These are phyloP conservation scores for Deinandra increscens DNA, from an alignment of 129 eudicot genomes.

Conservation along the genomic window DNA sequence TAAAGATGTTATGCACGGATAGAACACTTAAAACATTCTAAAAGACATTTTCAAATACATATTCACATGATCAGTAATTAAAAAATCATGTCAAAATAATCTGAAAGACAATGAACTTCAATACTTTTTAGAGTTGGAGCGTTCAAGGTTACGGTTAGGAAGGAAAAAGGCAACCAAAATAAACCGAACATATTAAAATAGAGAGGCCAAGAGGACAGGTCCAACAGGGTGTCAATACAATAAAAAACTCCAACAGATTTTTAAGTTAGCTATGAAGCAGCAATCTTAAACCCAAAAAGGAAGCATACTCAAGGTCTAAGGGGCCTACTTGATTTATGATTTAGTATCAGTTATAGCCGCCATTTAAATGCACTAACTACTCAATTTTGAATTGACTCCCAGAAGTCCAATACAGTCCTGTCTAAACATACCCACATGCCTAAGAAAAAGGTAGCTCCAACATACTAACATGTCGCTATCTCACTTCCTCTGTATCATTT, in stretches of 20 bases:
- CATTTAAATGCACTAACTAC: conserved; percentile 1
- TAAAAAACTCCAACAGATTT: neutral
- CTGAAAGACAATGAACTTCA: neutral
- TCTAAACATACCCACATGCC: neutral
- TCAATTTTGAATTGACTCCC: neutral
- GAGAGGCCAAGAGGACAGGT: neutral
- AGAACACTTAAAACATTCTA: neutral
- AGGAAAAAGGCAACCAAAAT: neutral
- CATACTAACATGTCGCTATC: conserved; percentile 3
- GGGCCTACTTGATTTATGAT: conserved; percentile 20
- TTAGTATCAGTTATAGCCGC: neutral
- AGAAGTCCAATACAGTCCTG: neutral
- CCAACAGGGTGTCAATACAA: neutral
- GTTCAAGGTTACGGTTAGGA: neutral
- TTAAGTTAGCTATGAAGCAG: neutral
- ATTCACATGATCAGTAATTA: neutral
- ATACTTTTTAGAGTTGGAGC: neutral
- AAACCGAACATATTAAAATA: neutral
- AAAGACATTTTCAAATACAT: neutral
- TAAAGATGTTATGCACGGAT: neutral
- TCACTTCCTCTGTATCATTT: conserved; percentile 19
- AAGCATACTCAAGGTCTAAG: conserved; percentile 18
- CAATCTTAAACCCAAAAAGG: conserved; percentile 12
- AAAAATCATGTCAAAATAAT: neutral
- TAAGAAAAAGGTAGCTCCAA: neutral